Base-by-base conservation (phyloP, 768 basidiomycete genomes). In the Lactarius psammicola region DNA sequence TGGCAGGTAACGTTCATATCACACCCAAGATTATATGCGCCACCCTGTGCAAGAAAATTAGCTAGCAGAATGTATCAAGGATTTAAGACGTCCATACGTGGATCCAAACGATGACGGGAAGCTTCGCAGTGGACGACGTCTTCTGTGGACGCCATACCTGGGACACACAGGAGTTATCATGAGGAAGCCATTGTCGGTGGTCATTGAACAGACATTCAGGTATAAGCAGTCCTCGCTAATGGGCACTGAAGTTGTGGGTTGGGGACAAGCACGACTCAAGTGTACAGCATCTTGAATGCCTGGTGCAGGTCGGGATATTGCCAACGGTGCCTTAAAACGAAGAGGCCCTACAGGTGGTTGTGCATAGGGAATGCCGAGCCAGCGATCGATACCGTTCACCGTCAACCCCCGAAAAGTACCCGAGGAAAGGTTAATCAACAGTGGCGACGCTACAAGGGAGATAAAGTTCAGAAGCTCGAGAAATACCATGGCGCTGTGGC, bases 311-410 rank as follows among this genome's bases (percentile, higher is more conserved):
- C 68, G 69, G 20, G 74, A 74, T 62, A 85, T 78, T 3, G 76
- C 72, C 0, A 81, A 76, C 2, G 87, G 85, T 0, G 82, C 80
- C 66, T 82, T 83, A 75, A 89, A 87, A 3, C 87, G 80, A 53
- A 87, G 77, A 8, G 71, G 46, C 1, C 85, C 86, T 0, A 84
- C 68, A 0, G 87, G 87, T 2, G 86, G 78, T 65, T 81, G 74
- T 4, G 85, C 87, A 63, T 78, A 89, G 0, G 82, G 87, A 38
- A 89, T 80, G 3, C 86, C 87, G 15, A 87, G 77, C 81, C 85
- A 89, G 71, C 78, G 69, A 11, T 87, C 82, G 11, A 80, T 80
- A 10, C 80, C 80, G 56, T 81, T 80, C 15, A 77, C 78, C 9
- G 75, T 64, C 5, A 81, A 67, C 10, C 85, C 85, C 3, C 78